Percentiles rank a stretch among this genome's conserved stretches.
Evolutionary conservation across 2,329 filamentous ascomycete genomes (phyloP).

Genomic region (Fusarium penzigii): DNA sequence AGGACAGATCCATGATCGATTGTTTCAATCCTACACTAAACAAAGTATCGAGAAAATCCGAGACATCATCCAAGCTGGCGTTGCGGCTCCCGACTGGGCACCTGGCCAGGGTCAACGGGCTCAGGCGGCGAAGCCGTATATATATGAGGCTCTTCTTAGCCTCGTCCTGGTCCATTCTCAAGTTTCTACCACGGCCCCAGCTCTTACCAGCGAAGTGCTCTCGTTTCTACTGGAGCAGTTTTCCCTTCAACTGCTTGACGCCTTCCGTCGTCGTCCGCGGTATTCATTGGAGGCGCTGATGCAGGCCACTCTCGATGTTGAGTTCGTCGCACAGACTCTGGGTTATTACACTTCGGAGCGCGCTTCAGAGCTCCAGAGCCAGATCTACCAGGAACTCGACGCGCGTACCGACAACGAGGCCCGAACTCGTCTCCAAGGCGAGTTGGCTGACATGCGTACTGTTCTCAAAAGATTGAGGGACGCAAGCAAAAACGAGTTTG

Average conservation of each 20-base stretch:
- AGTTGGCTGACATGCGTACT: slow-evolving; percentile 85
- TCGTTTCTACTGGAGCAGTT: slow-evolving; percentile 84
- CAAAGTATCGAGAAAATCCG: slow-evolving; percentile 71
- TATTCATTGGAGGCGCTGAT: slow-evolving; percentile 84
- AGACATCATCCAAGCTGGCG: slow-evolving; percentile 70
- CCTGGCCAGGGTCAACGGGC: slow-evolving; percentile 61
- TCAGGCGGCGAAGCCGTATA: slow-evolving; percentile 78
- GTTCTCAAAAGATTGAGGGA: slow-evolving; percentile 84
- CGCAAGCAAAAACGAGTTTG: slow-evolving; percentile 81
- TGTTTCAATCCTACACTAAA: slow-evolving; percentile 90
- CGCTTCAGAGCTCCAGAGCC: slow-evolving; percentile 78
- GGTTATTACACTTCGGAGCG: slow-evolving; percentile 85
- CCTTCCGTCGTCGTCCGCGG: slow-evolving; percentile 67
- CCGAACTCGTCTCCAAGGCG: slow-evolving; percentile 75
- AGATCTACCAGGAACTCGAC: slow-evolving; percentile 92
- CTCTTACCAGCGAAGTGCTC: slow-evolving; percentile 78
- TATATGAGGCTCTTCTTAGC: slow-evolving; percentile 82
- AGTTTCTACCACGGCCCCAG: slow-evolving; percentile 75
- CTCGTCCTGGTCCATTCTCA: slow-evolving; percentile 92
- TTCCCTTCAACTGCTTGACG: slow-evolving; percentile 76
- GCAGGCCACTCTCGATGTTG: slow-evolving; percentile 96
- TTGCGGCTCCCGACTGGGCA: slow-evolving; percentile 71
- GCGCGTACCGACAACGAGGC: slow-evolving; percentile 86
- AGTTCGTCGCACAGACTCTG: slow-evolving; percentile 94
- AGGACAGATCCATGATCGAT: slow-evolving; percentile 81